A percentile compares a stretch with the other conserved stretches of the same genome.
These are phyloP conservation scores for Penicillium sp. DNA, from an alignment of 2,329 filamentous ascomycete genomes.

Conservation along the genomic window DNA sequence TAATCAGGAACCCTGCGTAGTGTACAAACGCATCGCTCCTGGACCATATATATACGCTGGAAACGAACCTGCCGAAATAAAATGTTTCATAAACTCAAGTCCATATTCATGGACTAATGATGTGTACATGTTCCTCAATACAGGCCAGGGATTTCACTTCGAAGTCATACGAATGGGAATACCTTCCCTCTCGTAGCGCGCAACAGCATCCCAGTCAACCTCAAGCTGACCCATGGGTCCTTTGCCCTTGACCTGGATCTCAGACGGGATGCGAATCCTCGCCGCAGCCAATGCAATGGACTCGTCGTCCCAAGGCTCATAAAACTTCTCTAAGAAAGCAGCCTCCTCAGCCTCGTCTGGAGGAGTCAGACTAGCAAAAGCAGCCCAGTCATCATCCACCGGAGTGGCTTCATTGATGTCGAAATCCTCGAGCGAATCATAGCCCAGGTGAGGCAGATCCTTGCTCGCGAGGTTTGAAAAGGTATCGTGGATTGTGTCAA, in stretches of 20 bases:
- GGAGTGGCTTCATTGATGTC: slow-evolving; percentile 29
- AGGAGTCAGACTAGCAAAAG: slow-evolving; percentile 37
- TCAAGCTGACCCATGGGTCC: slow-evolving; percentile 29
- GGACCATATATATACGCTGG: slow-evolving; percentile 20
- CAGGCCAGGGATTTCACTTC: slow-evolving; percentile 3
- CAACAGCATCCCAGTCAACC: slow-evolving; percentile 43
- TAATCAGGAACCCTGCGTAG: slow-evolving; percentile 19
- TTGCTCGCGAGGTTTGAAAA: slow-evolving; percentile 36
- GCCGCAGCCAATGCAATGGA: slow-evolving; percentile 10
- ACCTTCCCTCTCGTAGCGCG: slow-evolving; percentile 29
- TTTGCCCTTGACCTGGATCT: slow-evolving; percentile 8
- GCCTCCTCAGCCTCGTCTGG: slow-evolving; percentile 24
- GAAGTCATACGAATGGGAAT: slow-evolving; percentile 31
- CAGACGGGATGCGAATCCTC: slow-evolving; percentile 14
- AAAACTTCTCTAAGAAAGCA: slow-evolving; percentile 6
- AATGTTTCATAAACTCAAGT: slow-evolving; percentile 10
- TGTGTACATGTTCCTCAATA: slow-evolving; percentile 2
- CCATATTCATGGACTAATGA: not conserved
- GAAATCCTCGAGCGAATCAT: slow-evolving; percentile 40
- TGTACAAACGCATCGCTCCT: slow-evolving; percentile 21
- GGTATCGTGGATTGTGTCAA: slow-evolving; percentile 38
- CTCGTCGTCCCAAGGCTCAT: slow-evolving; percentile 17
- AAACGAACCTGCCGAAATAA: slow-evolving; percentile 12
- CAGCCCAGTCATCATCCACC: slow-evolving; percentile 15
- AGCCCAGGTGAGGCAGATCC: slow-evolving; percentile 27